Conservation (phyloP, 257 asterid genomes). For the Nicotiana tabacum region DNA sequence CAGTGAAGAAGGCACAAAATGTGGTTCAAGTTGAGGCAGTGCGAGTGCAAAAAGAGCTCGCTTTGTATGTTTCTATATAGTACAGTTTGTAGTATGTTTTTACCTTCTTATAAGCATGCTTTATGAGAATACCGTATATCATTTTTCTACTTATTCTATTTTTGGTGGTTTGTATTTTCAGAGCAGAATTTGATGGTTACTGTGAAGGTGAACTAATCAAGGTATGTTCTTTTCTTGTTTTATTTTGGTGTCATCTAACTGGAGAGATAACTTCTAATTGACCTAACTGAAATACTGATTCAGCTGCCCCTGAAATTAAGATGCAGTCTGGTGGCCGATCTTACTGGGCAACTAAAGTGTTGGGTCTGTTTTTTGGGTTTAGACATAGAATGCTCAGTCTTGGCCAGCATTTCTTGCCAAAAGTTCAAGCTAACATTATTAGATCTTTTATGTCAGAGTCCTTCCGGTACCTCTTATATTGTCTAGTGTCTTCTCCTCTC, state of each 20-base stretch:
- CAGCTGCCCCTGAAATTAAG: not conserved
- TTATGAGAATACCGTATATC: not conserved
- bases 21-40: slow-evolving; percentile 99
- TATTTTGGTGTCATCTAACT: not conserved
- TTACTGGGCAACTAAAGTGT: not conserved
- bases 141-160: not conserved
- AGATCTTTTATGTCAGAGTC: too few relatives aligned
- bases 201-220: slow-evolving; percentile 86
- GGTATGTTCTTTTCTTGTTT: slow-evolving; percentile 36
- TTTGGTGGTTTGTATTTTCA: slow-evolving; percentile 30
- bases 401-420: not conserved
- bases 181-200: slow-evolving; percentile 97
- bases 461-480: too few relatives aligned
- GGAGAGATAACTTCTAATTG: not conserved
- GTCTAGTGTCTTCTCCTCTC: too few relatives aligned
- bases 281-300: not conserved
- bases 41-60: slow-evolving; percentile 88
- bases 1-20: slow-evolving; percentile 96
- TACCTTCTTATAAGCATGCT: not conserved
- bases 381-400: not conserved
- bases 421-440: not conserved
- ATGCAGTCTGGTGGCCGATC: not conserved
- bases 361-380: not conserved
- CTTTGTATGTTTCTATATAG: slow-evolving; percentile 47
- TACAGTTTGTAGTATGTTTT: not conserved